Evolutionary conservation across 2,329 filamentous ascomycete genomes (phyloP).

Genomic region (Colletotrichum costaricense): DNA sequence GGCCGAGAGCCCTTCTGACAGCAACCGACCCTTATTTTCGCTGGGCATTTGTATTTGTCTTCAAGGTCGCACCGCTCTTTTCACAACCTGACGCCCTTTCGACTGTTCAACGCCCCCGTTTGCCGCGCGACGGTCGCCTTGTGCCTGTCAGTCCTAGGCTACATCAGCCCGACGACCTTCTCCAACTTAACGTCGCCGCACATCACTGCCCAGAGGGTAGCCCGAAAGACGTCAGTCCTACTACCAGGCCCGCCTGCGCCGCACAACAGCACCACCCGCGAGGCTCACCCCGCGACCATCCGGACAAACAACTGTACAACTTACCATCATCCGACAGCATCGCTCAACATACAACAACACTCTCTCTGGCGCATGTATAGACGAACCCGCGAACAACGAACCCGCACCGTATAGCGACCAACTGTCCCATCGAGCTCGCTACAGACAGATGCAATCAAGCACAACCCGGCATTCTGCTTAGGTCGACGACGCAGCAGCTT

Average conservation of each 20-base stretch:
- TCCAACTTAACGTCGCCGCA: slow-evolving; percentile 14
- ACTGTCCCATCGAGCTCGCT: slow-evolving; percentile 15
- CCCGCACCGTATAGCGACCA: slow-evolving; percentile 8
- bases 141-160: slow-evolving; percentile 1
- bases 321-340: slow-evolving; percentile 4
- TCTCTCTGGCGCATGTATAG: slow-evolving; percentile 10
- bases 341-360: neutral
- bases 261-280: slow-evolving; percentile 17
- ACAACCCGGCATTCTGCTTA: neutral
- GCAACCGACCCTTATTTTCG: neutral
- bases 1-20: slow-evolving; percentile 4
- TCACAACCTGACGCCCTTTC: neutral
- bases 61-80: neutral
- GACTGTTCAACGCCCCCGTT: neutral
- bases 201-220: slow-evolving; percentile 22
- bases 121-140: slow-evolving; percentile 17
- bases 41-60: neutral
- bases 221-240: slow-evolving; percentile 31
- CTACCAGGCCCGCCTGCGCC: slow-evolving; percentile 20
- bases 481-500: slow-evolving; percentile 29
- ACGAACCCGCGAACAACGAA: neutral
- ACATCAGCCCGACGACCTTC: slow-evolving; percentile 23
- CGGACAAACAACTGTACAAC: slow-evolving; percentile 21
- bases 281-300: slow-evolving; percentile 28
- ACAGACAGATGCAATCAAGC: slow-evolving; percentile 27